Percentiles rank a stretch among this genome's conserved stretches.
These are phyloP conservation scores for Hypoxylon lenormandii DNA, from an alignment of 495 filamentous ascomycete genomes.

Conservation along the genomic window DNA sequence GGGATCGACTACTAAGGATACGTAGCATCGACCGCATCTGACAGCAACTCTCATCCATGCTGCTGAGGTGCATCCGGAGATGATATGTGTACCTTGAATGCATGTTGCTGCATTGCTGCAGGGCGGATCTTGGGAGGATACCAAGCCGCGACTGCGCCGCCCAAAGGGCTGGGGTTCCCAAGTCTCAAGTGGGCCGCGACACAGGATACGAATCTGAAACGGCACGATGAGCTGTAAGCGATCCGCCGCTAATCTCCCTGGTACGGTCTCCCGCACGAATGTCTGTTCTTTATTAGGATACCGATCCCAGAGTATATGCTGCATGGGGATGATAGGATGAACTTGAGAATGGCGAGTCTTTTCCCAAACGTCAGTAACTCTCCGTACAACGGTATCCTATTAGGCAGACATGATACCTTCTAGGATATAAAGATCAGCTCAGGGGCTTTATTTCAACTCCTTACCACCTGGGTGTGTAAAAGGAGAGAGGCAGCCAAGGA, in stretches of 20 bases:
- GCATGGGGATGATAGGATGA: constrained; percentile 28
- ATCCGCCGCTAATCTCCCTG: constrained; percentile 44
- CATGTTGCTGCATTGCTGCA: constrained; percentile 14
- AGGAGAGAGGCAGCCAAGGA: neutral
- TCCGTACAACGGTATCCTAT: neutral
- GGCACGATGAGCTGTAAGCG: constrained; percentile 36
- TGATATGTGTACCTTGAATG: constrained; percentile 25
- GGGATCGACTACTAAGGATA: constrained; percentile 35
- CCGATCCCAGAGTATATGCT: constrained; percentile 12
- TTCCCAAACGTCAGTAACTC: neutral
- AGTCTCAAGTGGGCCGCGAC: constrained; percentile 29
- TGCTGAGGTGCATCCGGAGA: constrained; percentile 28
- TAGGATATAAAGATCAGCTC: constrained; percentile 26
- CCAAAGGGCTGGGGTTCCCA: constrained; percentile 10
- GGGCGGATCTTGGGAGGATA: constrained; percentile 29
- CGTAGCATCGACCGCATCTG: constrained; percentile 17
- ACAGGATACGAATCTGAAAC: constrained; percentile 46
- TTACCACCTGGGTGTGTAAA: neutral
- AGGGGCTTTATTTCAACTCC: constrained; percentile 30
- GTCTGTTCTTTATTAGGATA: constrained; percentile 24
- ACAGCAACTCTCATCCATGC: constrained; percentile 30
- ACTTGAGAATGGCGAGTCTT: constrained; percentile 9
- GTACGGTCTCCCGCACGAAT: constrained; percentile 1
- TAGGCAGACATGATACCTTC: constrained; percentile 20
- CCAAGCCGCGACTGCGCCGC: constrained; percentile 27